Evolutionary conservation across 495 filamentous ascomycete species (phyloP), one percentile per base, ranked within the genome.

Genomic region (Xylaria curta): DNA sequence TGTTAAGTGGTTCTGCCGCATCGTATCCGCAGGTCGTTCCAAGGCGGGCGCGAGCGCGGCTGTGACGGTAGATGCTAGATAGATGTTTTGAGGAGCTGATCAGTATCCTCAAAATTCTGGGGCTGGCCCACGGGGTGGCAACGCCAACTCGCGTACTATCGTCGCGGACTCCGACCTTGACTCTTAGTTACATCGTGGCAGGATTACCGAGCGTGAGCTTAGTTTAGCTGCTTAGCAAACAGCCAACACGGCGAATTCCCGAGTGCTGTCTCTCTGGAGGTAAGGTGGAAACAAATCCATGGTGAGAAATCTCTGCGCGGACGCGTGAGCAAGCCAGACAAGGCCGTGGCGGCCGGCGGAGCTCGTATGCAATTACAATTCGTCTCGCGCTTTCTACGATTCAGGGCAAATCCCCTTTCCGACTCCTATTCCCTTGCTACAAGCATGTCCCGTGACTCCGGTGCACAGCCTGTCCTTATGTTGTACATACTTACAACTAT

Each of bases 301-400:
- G 21, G 44, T 33, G 42, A 54, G 68, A 71, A 71, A 65, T 71
- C 40, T 66, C 69, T 71, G 49, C 53, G 26, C 38, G n/a, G 62
- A 66, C 69, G 69, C 61, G 69, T 71, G 69, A 71, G 69, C 69
- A 66, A 58, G 69, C 54, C 51, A 49, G 49, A 65, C 53, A 66
- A 49, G 69, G 49, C 15, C 40, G 66, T 68, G 33, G 49, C 65
- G 49, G 46, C 44, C 61, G 15, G 33, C 58, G 60, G 59, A 70
- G 42, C 60, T 70, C 49, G 68, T 63, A 64, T 70, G 60, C 51
- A 56, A 65, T 65, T 58, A 56, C 28, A 38, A 38, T 59, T 51
- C 19, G 12, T 31, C 62, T 46, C 3, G 61, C 53, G 40, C 61
- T 66, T 42, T 44, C 61, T 38, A 71, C 62, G 61, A 71, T 66